Base-by-base conservation (phyloP, 805 yeast species). In the Candida maltosa region DNA sequence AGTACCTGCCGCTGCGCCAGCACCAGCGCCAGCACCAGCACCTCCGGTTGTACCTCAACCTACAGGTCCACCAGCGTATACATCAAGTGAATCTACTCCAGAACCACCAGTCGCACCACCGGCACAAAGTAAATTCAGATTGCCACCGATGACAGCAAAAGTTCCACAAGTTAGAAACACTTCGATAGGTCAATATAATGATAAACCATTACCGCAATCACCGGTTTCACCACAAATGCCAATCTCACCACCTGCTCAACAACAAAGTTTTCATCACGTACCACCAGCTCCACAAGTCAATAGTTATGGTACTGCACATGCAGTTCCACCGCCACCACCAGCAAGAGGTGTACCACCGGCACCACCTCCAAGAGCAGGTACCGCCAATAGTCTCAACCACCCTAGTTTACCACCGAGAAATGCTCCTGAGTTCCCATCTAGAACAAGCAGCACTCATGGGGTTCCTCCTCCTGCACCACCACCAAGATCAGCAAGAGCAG, bases 391-490 rank as follows among this genome's bases (percentile, higher is more conserved):
- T n/a, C n/a, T n/a, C 30, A 6, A 16, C 30, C 31, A 29, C 20
- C 31, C 31, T 9, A 16, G 21, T 16, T 20, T 29, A 16, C 34
- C 34, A 16, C 28, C 34, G 11, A 21, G 23, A 21, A 21, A 21
- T 21, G 10, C 7, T 21, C 9, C 23, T 10, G 7, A 7, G 10
- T 14, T 10, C 6, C 37, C 32, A 31, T 43, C 26, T 41, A 47
- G 21, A 40, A 41, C 38, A 38, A 29, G 47, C n/a, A 39, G 40
- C 7, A 31, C 22, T 17, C 34, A 22, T 14, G 19, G 10, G 7
- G 17, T 48, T 7, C 54, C 61, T 2, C 64, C 65, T 12, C 59
- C 61, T 2, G 62, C 64, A 4, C 64, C 65, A 10, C 51, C 60
- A 18, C 44, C 62, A 37, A 47, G 50, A 6, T 37, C 48, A 4